Evolutionary conservation across 768 basidiomycete species (phyloP), one percentile per base, ranked within the genome.

Genomic region (Suillus discolor): DNA sequence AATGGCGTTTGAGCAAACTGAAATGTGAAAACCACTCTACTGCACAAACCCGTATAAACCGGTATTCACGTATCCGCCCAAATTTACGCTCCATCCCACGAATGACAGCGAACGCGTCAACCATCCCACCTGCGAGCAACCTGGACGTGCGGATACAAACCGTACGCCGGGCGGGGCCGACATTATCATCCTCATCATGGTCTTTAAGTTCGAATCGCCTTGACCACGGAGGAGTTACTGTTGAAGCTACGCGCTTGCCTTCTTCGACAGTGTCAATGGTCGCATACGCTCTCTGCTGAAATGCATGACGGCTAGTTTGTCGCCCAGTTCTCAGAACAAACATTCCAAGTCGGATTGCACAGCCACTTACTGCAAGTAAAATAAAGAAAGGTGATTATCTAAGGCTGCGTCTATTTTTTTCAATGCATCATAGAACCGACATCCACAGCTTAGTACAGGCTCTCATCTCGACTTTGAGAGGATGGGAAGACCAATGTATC

Each of bases 401-500:
- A 85, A 53, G n/a, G n/a, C 6, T 47, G n/a, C 11, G 8, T 45
- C 9, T 6, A 45, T 9, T 45, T 45, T 44, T 8, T 41, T 18
- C 7, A 6, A 42, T 42, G 41, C 31, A 31, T 31, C 31, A 31
- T 6, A 31, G 31, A 31, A 31, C 6, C 42, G n/a, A n/a, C 44
- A 20, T 20, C 20, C 20, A 34, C 76, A 31, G 6, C 31, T 31
- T 31, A 31, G 31, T 7, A 67, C 76, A 82, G 34, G 83, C 84
- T 0, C 83, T 96, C 34, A 77, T 81, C 15, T 77, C 82, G 2
- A 72, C 94, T 88, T 94, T 20, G 77, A 82, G 8, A 85, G 89
- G 44, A 94, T 92, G 20, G 86, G 90, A 20, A 82, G 91, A 2
- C 91, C 92, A 23, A 51, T 51, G 49, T 96, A 1, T 83, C 93